These are phyloP conservation scores for Pestalotiopsis fici DNA, from an alignment of 2,329 filamentous ascomycete species.

Conservation along the genomic window DNA sequence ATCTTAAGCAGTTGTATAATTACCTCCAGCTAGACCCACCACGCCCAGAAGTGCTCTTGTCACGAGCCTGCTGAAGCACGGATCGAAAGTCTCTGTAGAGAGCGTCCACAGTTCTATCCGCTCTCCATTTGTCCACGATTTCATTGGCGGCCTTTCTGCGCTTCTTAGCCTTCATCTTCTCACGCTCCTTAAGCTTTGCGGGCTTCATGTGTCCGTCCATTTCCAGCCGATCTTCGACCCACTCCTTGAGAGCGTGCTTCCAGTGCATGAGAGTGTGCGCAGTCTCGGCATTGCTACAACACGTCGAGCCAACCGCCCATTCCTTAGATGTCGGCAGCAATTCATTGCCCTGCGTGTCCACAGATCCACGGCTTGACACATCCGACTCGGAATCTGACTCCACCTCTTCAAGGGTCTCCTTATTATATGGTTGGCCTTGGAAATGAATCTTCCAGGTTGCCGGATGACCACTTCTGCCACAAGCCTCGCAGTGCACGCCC, in stretches of 20 bases:
- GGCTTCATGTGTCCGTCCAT: constrained; percentile 58
- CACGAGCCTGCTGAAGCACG: constrained; percentile 59
- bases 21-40: constrained; percentile 14
- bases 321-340: constrained; percentile 36
- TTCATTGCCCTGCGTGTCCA: constrained; percentile 40
- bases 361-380: constrained; percentile 32
- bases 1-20: background rate
- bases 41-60: constrained; percentile 35
- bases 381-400: constrained; percentile 36
- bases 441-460: constrained; percentile 67
- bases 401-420: constrained; percentile 66
- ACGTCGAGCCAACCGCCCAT: constrained; percentile 40
- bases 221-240: constrained; percentile 64
- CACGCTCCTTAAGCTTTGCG: constrained; percentile 60
- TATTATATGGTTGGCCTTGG: constrained; percentile 65
- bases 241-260: constrained; percentile 73
- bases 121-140: constrained; percentile 66
- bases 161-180: constrained; percentile 61
- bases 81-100: constrained; percentile 68
- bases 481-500: constrained; percentile 64
- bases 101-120: constrained; percentile 56
- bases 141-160: constrained; percentile 60
- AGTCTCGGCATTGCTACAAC: constrained; percentile 58
- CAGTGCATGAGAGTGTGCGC: constrained; percentile 76
- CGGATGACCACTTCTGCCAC: constrained; percentile 68